Evolutionary conservation across 257 asterid genomes (phyloP), one percentile per base, ranked within the genome.

Genomic region (Solanum medicagineum): DNA sequence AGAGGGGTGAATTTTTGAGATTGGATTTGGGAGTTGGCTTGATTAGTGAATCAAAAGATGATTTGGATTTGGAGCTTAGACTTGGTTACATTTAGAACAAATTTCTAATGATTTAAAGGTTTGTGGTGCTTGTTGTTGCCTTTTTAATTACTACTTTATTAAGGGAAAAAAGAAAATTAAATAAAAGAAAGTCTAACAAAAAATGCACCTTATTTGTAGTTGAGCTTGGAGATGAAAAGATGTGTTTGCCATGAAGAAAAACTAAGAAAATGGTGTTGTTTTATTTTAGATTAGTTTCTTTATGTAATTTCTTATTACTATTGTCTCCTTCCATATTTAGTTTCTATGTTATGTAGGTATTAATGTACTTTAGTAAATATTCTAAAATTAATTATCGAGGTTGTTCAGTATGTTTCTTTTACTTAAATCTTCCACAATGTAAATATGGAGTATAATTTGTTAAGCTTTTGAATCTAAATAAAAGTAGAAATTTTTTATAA

Each of bases 31-130:
- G 93, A 88, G 93, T 95, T 16, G 98, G 97, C 7, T 32, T 90
- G 86, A 82, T 91, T 71, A 83, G 84, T 69, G 88, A 91, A 13
- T 89, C 88, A 8, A 86, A 92, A 45, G 94, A 94, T 87, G 97
- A 93, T 24, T 66, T 96, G 86, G 98, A 96, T 87, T 92, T 95
- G 94, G 99, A 96, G 81, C 99, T 96, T 84, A 91, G 99, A 32
- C 97, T 96, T 8, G 99, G 99, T 29, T 95, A 86, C 79, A 70
- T 83, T 86, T 89, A 86, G 85, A 44, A 51, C 10, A 42, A 57
- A 16, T 81, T 55, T 22, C 73, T n/a, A 29, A 11, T 73, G 81
- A n/a, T 75, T 81, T 81, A 54, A 32, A 73, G 83, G 82, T 55
- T 49, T 84, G 42, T 42, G 42, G 20, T n/a, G n/a, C 63, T 51